Conservation (phyloP, 2,329 filamentous ascomycete genomes). For the Hypomyces rosellus region DNA sequence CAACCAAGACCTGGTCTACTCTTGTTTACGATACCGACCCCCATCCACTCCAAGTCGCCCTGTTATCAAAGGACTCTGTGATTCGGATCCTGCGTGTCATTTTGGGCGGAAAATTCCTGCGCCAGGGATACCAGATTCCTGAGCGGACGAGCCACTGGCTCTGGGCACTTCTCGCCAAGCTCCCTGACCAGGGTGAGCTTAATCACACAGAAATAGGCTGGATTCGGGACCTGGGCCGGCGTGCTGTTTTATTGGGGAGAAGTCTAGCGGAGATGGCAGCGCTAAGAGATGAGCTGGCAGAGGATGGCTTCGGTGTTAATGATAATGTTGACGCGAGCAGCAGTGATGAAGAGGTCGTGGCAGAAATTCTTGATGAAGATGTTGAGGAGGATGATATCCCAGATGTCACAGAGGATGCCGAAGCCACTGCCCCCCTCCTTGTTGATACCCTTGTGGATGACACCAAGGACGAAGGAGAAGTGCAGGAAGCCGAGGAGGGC, state of each 20-base stretch:
- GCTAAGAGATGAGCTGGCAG: conserved; percentile 36
- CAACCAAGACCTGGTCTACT: conserved; percentile 45
- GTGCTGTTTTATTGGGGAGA: conserved; percentile 57
- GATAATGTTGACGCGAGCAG: conserved; percentile 43
- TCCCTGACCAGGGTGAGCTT: conserved; percentile 69
- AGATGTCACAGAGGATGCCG: conserved; percentile 11
- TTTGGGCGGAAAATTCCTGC: conserved; percentile 57
- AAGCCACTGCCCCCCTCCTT: background rate
- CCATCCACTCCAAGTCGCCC: conserved; percentile 51
- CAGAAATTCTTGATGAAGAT: conserved; percentile 25
- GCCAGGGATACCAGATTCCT: conserved; percentile 51
- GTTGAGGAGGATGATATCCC: background rate
- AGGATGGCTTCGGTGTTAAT: conserved; percentile 34
- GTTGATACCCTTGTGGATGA: too few species aligned
- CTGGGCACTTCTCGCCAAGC: conserved; percentile 72
- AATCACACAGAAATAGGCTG: conserved; percentile 68
- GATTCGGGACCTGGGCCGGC: conserved; percentile 73
- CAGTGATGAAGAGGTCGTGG: conserved; percentile 32
- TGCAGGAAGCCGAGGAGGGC: background rate
- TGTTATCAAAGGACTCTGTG: conserved; percentile 61
- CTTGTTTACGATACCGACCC: conserved; percentile 50
- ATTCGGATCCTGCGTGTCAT: conserved; percentile 62
- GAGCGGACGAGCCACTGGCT: conserved; percentile 73
- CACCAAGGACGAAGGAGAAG: conserved; percentile 12
- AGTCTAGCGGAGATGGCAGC: conserved; percentile 49